Base-by-base conservation (phyloP, 2,329 filamentous ascomycete species). In the Colletotrichum sp. region DNA sequence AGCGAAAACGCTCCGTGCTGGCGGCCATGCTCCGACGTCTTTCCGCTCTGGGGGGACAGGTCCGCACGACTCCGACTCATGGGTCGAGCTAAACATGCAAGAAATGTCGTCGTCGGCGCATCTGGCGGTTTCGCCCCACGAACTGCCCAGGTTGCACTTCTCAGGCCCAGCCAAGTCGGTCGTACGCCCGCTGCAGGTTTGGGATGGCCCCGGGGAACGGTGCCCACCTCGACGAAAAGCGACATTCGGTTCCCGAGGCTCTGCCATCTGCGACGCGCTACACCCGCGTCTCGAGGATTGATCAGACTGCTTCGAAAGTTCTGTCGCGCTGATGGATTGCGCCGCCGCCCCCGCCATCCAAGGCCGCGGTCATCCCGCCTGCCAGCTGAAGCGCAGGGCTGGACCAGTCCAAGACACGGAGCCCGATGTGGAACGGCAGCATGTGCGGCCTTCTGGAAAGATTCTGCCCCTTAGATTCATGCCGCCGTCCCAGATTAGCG, bases 401-500 rank as follows among this genome's bases (percentile, higher is more conserved):
- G 69, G 63, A 9, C 65, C 64, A 69, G 55, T 69, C 70, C 71
- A 72, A 76, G 74, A 76, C 74, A 74, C 65, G 21, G 60, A 74
- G 64, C 59, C 44, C 64, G 32, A 65, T 69, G 70, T 74, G 74
- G 74, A 74, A 65, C 59, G 32, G 12, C 39, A 73, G 69, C 30
- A 73, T 59, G 65, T 52, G 49, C 70, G 49, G 59, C 49, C 49
- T 76, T 76, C 74, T 76, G 65, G 74, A 76, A 74, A 65, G 65
- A 76, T 76, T 69, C 71, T 65, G 24, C 59, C 70, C 70, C 64
- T 69, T 74, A 69, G 70, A 68, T 68, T 73, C 63, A 71, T 59
- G 63, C 70, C 44, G 44, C 44, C 57, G 70, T 64, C 64, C 65
- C 64, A 74, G 74, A 76, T 76, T 76, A 74, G 74, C 71, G 70